Conservation (phyloP, 768 basidiomycete species). For the Tricholoma bakamatsutake region DNA sequence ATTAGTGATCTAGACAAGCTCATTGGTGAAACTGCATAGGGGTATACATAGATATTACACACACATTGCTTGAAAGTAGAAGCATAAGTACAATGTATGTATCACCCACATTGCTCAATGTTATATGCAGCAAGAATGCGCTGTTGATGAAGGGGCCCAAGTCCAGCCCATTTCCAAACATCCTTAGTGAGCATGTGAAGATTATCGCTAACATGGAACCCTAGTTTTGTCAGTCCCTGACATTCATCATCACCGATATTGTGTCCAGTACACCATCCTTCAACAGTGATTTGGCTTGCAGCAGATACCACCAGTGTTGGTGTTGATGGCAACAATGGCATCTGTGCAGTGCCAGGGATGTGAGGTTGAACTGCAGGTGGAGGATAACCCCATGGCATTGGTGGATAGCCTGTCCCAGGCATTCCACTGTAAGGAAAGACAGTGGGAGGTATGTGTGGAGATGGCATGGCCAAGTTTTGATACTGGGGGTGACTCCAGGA, state of each 20-base stretch:
- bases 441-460: neutral
- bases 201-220: constrained; percentile 7
- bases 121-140: constrained; percentile 6
- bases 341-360: neutral
- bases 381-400: neutral
- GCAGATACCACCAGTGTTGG: neutral
- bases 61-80: no score
- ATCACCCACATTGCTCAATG: neutral
- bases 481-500: neutral
- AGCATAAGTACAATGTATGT: no score
- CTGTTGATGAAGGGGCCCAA: constrained; percentile 7
- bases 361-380: neutral
- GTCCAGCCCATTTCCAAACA: constrained; percentile 7
- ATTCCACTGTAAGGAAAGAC: neutral
- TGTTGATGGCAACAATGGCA: neutral
- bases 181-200: neutral
- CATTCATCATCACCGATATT: neutral
- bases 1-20: no score
- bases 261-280: neutral
- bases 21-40: no score
- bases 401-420: neutral
- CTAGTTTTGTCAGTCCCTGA: constrained; percentile 8
- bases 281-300: neutral
- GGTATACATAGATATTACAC: neutral
- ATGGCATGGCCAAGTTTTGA: neutral